A percentile compares a stretch with the other conserved stretches of the same genome.
Evolutionary conservation across 306 rosid species (phyloP).

Genomic region (Ziziphus jujuba): DNA sequence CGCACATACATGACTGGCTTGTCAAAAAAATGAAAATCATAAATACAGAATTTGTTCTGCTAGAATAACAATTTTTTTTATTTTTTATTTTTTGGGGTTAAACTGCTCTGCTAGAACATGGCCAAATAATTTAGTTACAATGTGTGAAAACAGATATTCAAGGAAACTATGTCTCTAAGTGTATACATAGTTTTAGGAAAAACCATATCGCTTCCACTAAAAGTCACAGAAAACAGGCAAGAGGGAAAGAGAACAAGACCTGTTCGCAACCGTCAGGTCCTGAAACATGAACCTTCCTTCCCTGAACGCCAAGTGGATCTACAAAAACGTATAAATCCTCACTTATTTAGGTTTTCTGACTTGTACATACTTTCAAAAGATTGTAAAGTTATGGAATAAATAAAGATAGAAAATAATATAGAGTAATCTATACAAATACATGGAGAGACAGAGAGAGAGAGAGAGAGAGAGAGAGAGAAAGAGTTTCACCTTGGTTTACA

Average conservation of each 20-base stretch:
- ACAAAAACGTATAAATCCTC: conserved; percentile 27
- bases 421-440: neutral
- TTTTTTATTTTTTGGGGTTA: too few relatives aligned
- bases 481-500: conserved; percentile 74
- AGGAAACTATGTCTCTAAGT: too few relatives aligned
- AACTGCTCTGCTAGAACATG: too few relatives aligned
- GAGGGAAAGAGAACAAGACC: conserved; percentile 45
- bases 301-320: conserved; percentile 94
- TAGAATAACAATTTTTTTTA: too few relatives aligned
- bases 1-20: neutral
- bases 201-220: neutral
- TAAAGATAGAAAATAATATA: neutral
- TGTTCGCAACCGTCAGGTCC: conserved; percentile 67
- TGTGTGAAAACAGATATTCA: too few relatives aligned
- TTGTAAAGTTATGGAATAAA: conserved; percentile 1
- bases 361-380: conserved; percentile 11
- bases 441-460: conserved; percentile 12
- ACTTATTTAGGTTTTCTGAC: conserved; percentile 14
- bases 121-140: too few relatives aligned
- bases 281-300: conserved; percentile 69
- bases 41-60: too few relatives aligned
- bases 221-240: neutral
- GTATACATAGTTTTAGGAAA: too few relatives aligned
- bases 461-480: conserved; percentile 17
- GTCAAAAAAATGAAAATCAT: neutral